Conservation (phyloP, 768 basidiomycete species). For the Artomyces pyxidatus region DNA sequence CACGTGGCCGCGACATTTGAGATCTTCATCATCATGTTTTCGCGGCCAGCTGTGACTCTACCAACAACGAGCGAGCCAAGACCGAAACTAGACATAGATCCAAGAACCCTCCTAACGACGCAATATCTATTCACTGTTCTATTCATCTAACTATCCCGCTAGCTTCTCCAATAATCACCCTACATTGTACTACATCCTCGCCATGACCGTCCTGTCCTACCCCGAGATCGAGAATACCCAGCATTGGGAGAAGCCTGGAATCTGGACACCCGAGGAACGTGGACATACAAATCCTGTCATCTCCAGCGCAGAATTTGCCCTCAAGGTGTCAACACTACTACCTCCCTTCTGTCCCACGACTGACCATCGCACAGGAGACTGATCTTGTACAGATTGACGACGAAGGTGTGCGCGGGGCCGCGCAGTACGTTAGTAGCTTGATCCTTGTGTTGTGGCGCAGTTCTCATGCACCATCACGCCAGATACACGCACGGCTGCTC, state of each 20-base stretch:
- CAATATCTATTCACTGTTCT: too few species aligned
- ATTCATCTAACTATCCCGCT: too few species aligned
- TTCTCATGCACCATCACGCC: background rate
- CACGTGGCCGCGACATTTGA: too few species aligned
- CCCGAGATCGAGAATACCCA: too few species aligned
- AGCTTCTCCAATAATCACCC: background rate
- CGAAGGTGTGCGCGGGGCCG: slow-evolving; percentile 14
- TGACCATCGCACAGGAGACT: slow-evolving; percentile 17
- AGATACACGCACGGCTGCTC: slow-evolving; percentile 57
- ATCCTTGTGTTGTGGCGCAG: background rate
- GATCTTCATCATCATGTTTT: too few species aligned
- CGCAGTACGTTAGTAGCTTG: slow-evolving; percentile 8
- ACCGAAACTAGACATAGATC: too few species aligned
- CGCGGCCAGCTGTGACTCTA: too few species aligned
- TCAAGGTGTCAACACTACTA: slow-evolving; percentile 6
- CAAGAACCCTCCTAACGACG: too few species aligned
- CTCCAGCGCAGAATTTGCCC: slow-evolving; percentile 14
- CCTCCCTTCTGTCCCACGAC: background rate
- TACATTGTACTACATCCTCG: background rate
- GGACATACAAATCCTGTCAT: slow-evolving; percentile 13
- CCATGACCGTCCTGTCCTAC: slow-evolving; percentile 13
- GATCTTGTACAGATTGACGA: slow-evolving; percentile 17
- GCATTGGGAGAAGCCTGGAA: slow-evolving; percentile 3
- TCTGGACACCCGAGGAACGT: background rate
- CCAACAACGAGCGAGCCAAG: too few species aligned